Conservation (phyloP, 208 protist genomes). For the Herpetomonas tarakana region DNA sequence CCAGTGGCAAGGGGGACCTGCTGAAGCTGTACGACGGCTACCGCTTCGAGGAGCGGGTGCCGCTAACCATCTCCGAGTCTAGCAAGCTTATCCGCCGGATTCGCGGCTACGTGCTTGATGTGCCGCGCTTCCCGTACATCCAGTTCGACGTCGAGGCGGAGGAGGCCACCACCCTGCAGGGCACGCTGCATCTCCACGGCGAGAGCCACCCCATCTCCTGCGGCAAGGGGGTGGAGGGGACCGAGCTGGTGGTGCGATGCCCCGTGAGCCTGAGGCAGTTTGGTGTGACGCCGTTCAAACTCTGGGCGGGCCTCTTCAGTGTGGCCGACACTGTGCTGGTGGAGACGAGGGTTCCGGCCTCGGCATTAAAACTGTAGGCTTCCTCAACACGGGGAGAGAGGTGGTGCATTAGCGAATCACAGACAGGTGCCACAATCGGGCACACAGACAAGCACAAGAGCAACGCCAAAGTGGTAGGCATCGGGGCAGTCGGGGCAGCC, state of each 20-base stretch:
- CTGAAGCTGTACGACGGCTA: neutral
- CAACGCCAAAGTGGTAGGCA: too few relatives aligned
- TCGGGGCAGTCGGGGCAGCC: too few relatives aligned
- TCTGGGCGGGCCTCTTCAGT: constrained; percentile 71
- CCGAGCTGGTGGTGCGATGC: constrained; percentile 78
- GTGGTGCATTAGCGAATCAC: too few relatives aligned
- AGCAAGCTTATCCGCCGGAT: constrained; percentile 54
- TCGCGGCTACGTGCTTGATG: constrained; percentile 47
- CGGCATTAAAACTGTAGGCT: constrained; percentile 52
- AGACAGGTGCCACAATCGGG: neutral
- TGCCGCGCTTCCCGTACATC: constrained; percentile 62
- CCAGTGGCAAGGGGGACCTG: neutral
- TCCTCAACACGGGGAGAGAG: too few relatives aligned
- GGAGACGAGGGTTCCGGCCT: constrained; percentile 71
- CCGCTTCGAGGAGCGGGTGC: constrained; percentile 35
- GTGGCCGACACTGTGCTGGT: constrained; percentile 70
- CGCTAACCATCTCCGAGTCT: constrained; percentile 61
- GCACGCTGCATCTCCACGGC: constrained; percentile 59
- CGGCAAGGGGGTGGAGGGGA: constrained; percentile 57
- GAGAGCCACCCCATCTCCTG: constrained; percentile 53
- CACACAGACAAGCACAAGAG: neutral
- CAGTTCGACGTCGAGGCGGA: constrained; percentile 54
- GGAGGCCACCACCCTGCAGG: constrained; percentile 28
- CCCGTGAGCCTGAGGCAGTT: constrained; percentile 62
- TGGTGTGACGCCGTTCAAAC: constrained; percentile 44